Conservation (phyloP, 2,329 filamentous ascomycete genomes). For the Teratosphaeria viscida region DNA sequence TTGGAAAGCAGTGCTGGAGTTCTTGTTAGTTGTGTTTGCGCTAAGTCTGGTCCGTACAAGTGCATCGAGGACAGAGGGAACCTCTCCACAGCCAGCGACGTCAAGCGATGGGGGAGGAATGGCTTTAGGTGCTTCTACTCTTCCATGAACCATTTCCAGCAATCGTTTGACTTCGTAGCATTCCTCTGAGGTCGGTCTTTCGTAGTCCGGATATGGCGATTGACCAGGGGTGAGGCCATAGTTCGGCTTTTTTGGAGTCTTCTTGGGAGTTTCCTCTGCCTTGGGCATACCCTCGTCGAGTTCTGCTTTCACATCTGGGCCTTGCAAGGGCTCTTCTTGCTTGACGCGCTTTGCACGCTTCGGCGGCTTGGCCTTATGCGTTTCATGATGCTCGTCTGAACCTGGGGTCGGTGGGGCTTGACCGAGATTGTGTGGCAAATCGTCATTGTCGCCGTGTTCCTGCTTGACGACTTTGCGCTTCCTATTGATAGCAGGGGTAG, state of each 20-base stretch:
- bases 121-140: conserved; percentile 51
- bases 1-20: conserved; percentile 56
- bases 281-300: conserved; percentile 11
- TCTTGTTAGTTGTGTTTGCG: conserved; percentile 48
- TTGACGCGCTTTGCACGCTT: conserved; percentile 7
- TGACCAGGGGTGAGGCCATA: conserved; percentile 38
- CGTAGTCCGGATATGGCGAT: conserved; percentile 59
- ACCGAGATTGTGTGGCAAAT: conserved; percentile 49
- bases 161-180: conserved; percentile 60
- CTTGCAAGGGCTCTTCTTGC: conserved; percentile 6
- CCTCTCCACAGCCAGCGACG: conserved; percentile 60
- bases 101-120: conserved; percentile 55
- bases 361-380: conserved; percentile 1
- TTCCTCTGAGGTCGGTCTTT: conserved; percentile 54
- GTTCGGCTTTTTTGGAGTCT: conserved; percentile 7
- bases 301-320: background rate
- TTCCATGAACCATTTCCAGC: conserved; percentile 55
- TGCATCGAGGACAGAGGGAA: conserved; percentile 54
- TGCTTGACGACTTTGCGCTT: conserved; percentile 26
- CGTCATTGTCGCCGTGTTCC: conserved; percentile 30
- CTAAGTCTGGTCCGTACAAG: conserved; percentile 52
- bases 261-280: conserved; percentile 22
- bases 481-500: conserved; percentile 26
- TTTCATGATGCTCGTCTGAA: conserved; percentile 13
- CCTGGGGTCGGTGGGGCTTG: conserved; percentile 22